These are phyloP conservation scores for Dactylis glomerata DNA, from an alignment of 176 grass and related monocot species.

Conservation along the genomic window DNA sequence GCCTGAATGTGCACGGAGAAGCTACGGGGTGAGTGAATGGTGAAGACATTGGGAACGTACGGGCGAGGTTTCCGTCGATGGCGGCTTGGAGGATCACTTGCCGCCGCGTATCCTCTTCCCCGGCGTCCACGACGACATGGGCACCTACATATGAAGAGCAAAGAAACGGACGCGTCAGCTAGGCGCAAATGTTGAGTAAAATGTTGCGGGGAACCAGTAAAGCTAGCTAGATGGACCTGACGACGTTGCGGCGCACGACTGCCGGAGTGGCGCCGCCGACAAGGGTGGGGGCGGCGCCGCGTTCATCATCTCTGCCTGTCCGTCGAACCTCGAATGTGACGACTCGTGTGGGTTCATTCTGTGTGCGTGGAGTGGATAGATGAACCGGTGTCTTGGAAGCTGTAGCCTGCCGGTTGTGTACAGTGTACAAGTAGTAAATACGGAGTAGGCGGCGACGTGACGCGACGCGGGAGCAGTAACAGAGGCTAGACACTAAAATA, in stretches of 20 bases:
- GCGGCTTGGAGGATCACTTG: constrained; percentile 1
- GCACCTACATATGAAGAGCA: neutral
- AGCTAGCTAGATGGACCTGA: neutral
- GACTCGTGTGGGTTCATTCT: neutral
- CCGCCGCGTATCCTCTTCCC: neutral
- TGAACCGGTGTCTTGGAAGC: neutral
- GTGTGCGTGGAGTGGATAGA: neutral
- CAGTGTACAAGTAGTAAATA: neutral
- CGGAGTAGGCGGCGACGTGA: neutral
- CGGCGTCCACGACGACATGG: neutral
- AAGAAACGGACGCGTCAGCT: neutral
- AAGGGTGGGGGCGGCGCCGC: neutral
- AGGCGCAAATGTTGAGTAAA: no score
- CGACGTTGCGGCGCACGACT: neutral
- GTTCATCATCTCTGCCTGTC: neutral
- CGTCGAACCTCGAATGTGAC: no score
- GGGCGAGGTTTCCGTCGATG: neutral
- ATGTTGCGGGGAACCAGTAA: no score
- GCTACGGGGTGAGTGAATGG: neutral
- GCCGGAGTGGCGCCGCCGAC: neutral
- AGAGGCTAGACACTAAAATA: no score
- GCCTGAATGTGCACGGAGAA: neutral
- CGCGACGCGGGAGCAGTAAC: neutral
- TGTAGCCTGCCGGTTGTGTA: neutral
- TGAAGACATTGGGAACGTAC: neutral